Evolutionary conservation across 208 protist genomes (phyloP).

Genomic region (Angomonas ambiguus): DNA sequence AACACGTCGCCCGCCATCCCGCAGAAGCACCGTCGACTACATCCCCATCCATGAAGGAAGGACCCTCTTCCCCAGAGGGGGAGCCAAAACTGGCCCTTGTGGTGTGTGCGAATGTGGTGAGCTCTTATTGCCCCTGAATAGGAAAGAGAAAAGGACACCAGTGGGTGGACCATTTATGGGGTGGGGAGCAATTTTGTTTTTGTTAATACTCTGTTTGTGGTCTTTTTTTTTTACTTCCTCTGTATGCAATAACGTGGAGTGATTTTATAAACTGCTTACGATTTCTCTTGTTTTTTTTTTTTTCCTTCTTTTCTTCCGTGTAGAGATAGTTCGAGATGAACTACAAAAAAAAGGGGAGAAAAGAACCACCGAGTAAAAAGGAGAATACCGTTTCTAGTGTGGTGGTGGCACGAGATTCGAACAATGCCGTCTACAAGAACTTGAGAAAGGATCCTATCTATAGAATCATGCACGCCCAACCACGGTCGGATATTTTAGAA

Average conservation of each 20-base stretch:
- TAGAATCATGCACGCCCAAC: conserved; percentile 76
- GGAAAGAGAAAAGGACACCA: not conserved
- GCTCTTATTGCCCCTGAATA: not conserved
- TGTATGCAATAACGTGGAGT: not conserved
- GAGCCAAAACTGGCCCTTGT: not conserved
- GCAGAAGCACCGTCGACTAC: not conserved
- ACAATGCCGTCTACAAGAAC: not conserved
- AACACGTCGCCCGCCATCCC: not conserved
- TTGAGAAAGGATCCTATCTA: conserved; percentile 66
- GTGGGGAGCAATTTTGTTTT: not conserved
- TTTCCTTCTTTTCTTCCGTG: not conserved
- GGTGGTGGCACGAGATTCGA: not conserved
- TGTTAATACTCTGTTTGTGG: not conserved
- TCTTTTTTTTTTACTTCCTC: not conserved
- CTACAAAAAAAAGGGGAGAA: not conserved
- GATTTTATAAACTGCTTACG: not conserved
- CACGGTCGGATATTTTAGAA: conserved; percentile 80
- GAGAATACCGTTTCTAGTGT: not conserved
- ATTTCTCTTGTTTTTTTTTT: not conserved
- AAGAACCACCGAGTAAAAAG: not conserved
- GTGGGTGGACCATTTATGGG: not conserved
- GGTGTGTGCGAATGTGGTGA: not conserved
- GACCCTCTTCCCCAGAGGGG: not conserved
- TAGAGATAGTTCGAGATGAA: not conserved
- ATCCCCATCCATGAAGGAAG: not conserved